Base-by-base conservation (phyloP, 441 rosid genomes). In the Gossypium davidsonii region DNA sequence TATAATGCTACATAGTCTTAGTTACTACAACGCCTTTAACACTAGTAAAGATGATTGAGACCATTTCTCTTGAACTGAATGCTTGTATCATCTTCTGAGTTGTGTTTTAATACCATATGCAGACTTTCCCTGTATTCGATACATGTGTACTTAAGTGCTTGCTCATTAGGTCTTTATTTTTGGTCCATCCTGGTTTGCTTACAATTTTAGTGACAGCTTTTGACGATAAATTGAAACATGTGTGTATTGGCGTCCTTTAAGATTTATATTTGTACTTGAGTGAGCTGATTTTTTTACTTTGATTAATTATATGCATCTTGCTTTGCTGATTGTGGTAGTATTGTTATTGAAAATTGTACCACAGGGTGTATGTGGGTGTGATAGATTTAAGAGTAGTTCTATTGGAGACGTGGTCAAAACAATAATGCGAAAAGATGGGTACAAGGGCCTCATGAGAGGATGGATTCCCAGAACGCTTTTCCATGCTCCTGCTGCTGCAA, bases 401-500 rank as follows among this genome's bases (percentile, higher is more conserved):
- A 95, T 91, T 42, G 67, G 91, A 31, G 92, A 87, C 73, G 99
- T 95, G 31, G 46, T 91, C 10, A 77, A 67, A 23, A 80, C 86
- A 20, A 89, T 93, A 65, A 81, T 95, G 61, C 76, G 79, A 74
- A 93, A 91, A 80, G 98, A 93, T 1, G 97, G 99, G 8, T 91
- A 93, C 79, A 84, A 78, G 75, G 99, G 98, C 71, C 90, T 95
- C 10, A 76, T 90, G 28, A 89, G 98, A 77, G 99, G 99, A 23
- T 95, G 99, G 99, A 76, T 83, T 56, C 99, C 99, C 0, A 86
- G 99, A 86, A 95, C 91, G 95, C 90, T 95, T 51, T 95, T 95
- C 87, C 99, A 95, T 76, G 95, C 98, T 51, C 99, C 98, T 23
- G 99, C 99, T 71, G 98, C 99, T 26, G 97, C 98, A 1, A 95